phyloP scores from a whole-genome alignment of 805 yeast species.

The Pichia deserticola region DNA sequence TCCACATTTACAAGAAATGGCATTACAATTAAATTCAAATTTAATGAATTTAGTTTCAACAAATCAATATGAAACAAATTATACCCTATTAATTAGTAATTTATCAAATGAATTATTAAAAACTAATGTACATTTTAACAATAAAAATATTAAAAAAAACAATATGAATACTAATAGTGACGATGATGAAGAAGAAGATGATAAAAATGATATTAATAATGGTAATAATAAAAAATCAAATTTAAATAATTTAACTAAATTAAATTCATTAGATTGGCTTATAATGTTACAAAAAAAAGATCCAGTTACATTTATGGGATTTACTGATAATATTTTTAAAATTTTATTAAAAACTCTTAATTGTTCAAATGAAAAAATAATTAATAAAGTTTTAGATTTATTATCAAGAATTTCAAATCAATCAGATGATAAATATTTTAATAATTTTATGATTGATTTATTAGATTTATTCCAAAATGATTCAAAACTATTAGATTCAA shows the following conservation, averaged over 20 bases:
- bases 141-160: slow-evolving; percentile 37
- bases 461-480: slow-evolving; percentile 65
- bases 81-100: slow-evolving; percentile 58
- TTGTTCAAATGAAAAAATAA: slow-evolving; percentile 70
- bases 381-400: slow-evolving; percentile 62
- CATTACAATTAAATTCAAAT: slow-evolving; percentile 48
- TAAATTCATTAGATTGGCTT: slow-evolving; percentile 87
- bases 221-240: slow-evolving; percentile 33
- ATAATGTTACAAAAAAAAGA: slow-evolving; percentile 69
- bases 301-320: slow-evolving; percentile 47
- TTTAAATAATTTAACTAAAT: slow-evolving; percentile 45
- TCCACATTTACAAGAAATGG: slow-evolving; percentile 43
- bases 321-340: slow-evolving; percentile 59
- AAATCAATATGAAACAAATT: slow-evolving; percentile 31
- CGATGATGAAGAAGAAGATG: not conserved
- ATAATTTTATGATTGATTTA: slow-evolving; percentile 65
- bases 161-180: not conserved
- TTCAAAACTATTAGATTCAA: slow-evolving; percentile 51
- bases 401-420: slow-evolving; percentile 66
- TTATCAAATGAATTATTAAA: slow-evolving; percentile 59
- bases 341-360: slow-evolving; percentile 66
- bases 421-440: slow-evolving; percentile 68
- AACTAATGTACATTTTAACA: not conserved
- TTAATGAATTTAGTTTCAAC: slow-evolving; percentile 43
- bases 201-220: not conserved